phyloP scores from a whole-genome alignment of 1,284 basidiomycete species.

The Ganoderma boninense region DNA sequence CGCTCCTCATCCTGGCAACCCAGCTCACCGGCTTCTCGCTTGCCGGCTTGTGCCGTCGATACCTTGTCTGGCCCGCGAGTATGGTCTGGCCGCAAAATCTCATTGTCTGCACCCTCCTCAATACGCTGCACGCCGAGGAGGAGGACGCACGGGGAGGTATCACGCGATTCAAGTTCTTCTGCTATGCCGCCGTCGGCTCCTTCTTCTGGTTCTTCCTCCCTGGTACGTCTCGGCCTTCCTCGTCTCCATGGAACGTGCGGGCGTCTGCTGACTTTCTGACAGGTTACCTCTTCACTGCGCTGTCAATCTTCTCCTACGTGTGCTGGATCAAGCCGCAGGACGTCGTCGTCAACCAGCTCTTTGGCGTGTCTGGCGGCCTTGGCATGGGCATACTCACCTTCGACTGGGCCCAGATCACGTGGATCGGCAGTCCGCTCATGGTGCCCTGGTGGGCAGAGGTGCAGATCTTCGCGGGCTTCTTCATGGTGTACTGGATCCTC shows the following conservation, averaged over 20 bases:
- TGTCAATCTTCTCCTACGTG: slow-evolving; percentile 89
- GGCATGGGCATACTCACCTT: slow-evolving; percentile 94
- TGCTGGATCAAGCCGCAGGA: slow-evolving; percentile 94
- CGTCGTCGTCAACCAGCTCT: slow-evolving; percentile 89
- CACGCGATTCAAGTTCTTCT: slow-evolving; percentile 82
- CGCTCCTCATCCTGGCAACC: slow-evolving; percentile 83
- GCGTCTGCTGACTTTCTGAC: slow-evolving; percentile 16
- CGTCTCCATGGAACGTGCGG: too few species aligned
- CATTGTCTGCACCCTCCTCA: slow-evolving; percentile 90
- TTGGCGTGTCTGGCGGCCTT: slow-evolving; percentile 85
- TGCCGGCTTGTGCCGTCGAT: slow-evolving; percentile 88
- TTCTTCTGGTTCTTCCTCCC: slow-evolving; percentile 93
- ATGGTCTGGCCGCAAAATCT: slow-evolving; percentile 99
- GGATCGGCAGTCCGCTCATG: slow-evolving; percentile 92
- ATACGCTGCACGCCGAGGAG: slow-evolving; percentile 96
- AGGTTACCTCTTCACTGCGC: slow-evolving; percentile 89
- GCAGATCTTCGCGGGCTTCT: slow-evolving; percentile 89
- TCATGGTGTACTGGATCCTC: slow-evolving; percentile 92
- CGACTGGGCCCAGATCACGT: slow-evolving; percentile 94
- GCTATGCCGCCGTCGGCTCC: slow-evolving; percentile 65
- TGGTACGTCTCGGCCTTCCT: slow-evolving; percentile 50
- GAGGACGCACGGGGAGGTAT: slow-evolving; percentile 78
- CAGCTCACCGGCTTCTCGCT: slow-evolving; percentile 93
- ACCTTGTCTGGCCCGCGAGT: slow-evolving; percentile 93
- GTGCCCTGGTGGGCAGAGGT: slow-evolving; percentile 98